These are phyloP conservation scores for Dittrichia graveolens DNA, from an alignment of 129 eudicot genomes.

Conservation along the genomic window DNA sequence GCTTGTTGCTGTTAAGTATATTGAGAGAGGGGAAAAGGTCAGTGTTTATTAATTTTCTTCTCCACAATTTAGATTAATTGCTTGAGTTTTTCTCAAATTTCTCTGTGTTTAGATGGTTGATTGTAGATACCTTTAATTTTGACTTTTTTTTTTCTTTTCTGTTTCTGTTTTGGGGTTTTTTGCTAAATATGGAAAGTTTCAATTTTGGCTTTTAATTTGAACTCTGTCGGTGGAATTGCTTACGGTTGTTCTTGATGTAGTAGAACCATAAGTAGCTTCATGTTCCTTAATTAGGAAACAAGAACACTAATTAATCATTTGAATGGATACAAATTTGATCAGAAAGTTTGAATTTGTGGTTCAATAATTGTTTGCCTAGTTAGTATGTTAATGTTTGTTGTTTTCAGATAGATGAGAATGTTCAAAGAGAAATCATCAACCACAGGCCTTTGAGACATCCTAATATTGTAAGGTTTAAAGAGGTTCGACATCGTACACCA, in stretches of 20 bases:
- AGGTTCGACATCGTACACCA: conserved; percentile 35
- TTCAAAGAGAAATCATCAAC: conserved; percentile 69
- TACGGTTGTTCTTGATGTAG: too few species aligned
- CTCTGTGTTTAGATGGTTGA: not conserved
- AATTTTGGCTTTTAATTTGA: not conserved
- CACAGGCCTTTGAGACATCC: conserved; percentile 67
- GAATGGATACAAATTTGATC: not conserved
- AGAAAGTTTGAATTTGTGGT: conserved; percentile 8
- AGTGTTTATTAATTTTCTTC: conserved; percentile 28
- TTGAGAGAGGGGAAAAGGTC: conserved; percentile 90
- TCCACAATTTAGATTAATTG: not conserved
- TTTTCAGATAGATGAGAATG: conserved; percentile 69
- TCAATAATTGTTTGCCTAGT: not conserved
- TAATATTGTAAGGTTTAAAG: conserved; percentile 61
- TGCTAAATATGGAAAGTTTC: conserved; percentile 19
- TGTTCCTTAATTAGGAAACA: too few species aligned
- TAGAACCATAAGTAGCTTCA: not conserved
- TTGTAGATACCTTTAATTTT: not conserved
- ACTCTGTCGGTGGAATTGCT: too few species aligned
- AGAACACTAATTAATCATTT: not conserved
- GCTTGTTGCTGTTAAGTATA: conserved; percentile 88
- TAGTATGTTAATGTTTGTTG: conserved; percentile 21
- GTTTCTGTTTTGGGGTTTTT: not conserved
- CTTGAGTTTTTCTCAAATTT: not conserved
- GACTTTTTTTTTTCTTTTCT: not conserved